Base-by-base conservation (phyloP, 768 basidiomycete genomes). In the Coprinopsis sp. region DNA sequence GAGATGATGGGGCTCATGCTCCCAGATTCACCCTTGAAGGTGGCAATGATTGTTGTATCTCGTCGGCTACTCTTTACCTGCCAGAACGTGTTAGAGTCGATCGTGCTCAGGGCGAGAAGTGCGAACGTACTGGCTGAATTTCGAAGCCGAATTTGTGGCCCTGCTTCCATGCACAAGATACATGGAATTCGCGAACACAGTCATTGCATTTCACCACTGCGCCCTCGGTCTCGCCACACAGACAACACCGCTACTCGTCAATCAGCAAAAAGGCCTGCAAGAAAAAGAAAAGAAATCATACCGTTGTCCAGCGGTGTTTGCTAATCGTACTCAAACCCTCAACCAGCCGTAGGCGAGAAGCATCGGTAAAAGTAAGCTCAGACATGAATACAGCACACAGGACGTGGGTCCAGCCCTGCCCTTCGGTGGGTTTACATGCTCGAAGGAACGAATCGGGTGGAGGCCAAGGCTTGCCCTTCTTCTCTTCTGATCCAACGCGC, bases 91-190 rank as follows among this genome's bases (percentile, higher is more conserved):
- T 21, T 16, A 23, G 28, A 11, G 28, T 27, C 21, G 18, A 22
- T 6, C 25, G 12, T 19, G n/a, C 8, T 25, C 4, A 4, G 12
- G 4, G n/a, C 4, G 25, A 7, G 29, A 18, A 12, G 37, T 18
- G 30, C 12, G 27, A 18, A 66, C 84, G 59, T 54, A 87, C 91
- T 28, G 84, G 77, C 56, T 86, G 85, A 31, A 98, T 79, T 68
- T 98, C 94, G 64, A 99, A 96, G 23, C 91, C 93, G 54, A 98
- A 93, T 54, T 74, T 84, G 68, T 86, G 81, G 0, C 86, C 86
- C 31, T 81, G 71, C 44, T 74, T 77, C 89, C 91, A 97, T 16
- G 91, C 96, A 62, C 96, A 99, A 0, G 90, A 84, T 6, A 84
- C 73, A 61, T 99, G 96, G 61, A 84, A 92, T 53, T 87, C 81